Evolutionary conservation across 495 filamentous ascomycete species (phyloP).

Genomic region (Penicillium chermesinum): DNA sequence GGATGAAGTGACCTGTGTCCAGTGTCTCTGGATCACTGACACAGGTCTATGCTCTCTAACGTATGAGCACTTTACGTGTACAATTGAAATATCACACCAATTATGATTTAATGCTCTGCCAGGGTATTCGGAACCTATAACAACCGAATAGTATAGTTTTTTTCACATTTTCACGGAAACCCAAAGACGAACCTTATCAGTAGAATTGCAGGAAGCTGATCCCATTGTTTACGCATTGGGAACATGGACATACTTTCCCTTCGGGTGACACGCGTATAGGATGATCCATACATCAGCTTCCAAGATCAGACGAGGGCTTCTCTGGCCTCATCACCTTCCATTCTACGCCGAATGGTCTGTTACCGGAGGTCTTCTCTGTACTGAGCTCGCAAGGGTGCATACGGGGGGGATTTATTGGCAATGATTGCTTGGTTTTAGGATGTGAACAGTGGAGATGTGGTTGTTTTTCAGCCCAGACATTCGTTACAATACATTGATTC

Average conservation of each 20-base stretch:
- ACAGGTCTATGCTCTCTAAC: too few relatives aligned
- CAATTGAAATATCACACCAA: too few relatives aligned
- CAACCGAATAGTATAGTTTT: too few relatives aligned
- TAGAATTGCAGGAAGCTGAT: not conserved
- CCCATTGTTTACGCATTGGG: not conserved
- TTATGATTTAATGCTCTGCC: not conserved
- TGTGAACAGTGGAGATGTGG: not conserved
- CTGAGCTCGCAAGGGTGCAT: not conserved
- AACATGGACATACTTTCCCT: not conserved
- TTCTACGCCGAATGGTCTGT: not conserved
- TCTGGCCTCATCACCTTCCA: not conserved
- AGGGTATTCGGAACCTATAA: too few relatives aligned
- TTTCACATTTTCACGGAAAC: too few relatives aligned
- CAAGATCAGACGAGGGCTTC: not conserved
- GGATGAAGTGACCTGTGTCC: too few relatives aligned
- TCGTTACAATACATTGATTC: too few relatives aligned
- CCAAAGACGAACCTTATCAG: not conserved
- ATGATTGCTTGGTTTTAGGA: not conserved
- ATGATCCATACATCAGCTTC: not conserved
- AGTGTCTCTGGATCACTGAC: too few relatives aligned
- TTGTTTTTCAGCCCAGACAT: too few relatives aligned
- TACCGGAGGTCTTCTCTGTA: not conserved
- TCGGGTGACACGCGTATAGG: not conserved
- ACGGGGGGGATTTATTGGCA: not conserved
- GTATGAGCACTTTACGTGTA: too few relatives aligned